Evolutionary conservation across 106 monocot species (phyloP), one percentile per base, ranked within the genome.

Genomic region (Chionographis japonica): DNA sequence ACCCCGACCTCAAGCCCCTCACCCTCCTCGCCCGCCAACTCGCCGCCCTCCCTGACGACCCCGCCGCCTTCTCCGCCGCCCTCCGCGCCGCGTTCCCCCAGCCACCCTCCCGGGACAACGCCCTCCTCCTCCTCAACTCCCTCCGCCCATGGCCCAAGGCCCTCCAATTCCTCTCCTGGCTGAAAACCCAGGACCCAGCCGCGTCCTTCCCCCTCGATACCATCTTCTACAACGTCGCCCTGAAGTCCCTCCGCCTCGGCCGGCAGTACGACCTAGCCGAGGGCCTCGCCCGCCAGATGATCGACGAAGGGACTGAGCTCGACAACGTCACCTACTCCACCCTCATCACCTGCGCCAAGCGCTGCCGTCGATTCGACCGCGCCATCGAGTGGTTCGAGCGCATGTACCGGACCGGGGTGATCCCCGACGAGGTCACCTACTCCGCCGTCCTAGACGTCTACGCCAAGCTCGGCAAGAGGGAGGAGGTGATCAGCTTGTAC

Each of bases 241-340:
- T 92, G 80, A 92, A 92, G 61, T 75, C 79, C 36, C 80, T 90
- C 40, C 79, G 85, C 56, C 37, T 68, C 60, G 92, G 58, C 11
- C 65, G 75, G 10, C 82, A 78, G 43, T 84, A 73, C 72, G 75
- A 85, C 38, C 68, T 70, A 18, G 90, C 81, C 51, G 93, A 99
- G 12, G 5, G 15, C 36, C 81, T 99, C 55, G 90, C 87, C 40
- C 20, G n/a, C 17, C 75, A 86, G 61, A 99, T 99, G 93, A 13
- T 90, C 55, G 69, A 69, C 37, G n/a, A 39, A 4, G 80, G 77
- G 6, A 65, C 74, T 2, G 55, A 67, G 10, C 83, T 83, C 16
- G 98, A 99, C 50, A 99, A 99, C 68, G 66, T 99, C 54, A 99
- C 98, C 13, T 99, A 90, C 69, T 99, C 92, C 36, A 99, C 98